A percentile compares a stretch with the other conserved stretches of the same genome.
These are phyloP conservation scores for Xylaria sp. DNA, from an alignment of 2,329 filamentous ascomycete genomes.

Conservation along the genomic window DNA sequence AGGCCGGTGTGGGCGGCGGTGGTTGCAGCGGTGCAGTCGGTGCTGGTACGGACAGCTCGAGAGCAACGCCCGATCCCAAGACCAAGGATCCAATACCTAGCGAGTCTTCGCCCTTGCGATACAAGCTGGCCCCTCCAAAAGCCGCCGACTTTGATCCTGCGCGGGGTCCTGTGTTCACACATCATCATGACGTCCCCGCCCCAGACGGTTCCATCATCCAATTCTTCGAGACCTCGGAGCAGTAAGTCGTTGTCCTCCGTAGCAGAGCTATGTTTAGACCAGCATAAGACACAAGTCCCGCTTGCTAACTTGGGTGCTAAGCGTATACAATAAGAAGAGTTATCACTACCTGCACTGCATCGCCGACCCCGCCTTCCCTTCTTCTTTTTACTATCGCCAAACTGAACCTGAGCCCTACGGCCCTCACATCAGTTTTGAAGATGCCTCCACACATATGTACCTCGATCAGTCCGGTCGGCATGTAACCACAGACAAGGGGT, in stretches of 20 bases:
- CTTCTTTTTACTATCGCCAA: constrained; percentile 87
- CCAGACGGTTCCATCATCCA: constrained; percentile 63
- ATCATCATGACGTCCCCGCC: constrained; percentile 64
- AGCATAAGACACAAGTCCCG: background rate
- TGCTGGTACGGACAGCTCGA: constrained; percentile 60
- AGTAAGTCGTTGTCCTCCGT: constrained; percentile 58
- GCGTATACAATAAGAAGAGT: constrained; percentile 73
- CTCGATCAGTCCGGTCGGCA: constrained; percentile 80
- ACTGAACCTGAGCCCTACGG: constrained; percentile 87
- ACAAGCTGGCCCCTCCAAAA: constrained; percentile 73
- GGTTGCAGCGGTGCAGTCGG: background rate
- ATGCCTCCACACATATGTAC: constrained; percentile 85
- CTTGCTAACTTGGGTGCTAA: constrained; percentile 43
- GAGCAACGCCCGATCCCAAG: constrained; percentile 69
- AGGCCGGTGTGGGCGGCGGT: constrained; percentile 50
- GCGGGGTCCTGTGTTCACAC: constrained; percentile 66
- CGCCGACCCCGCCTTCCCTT: constrained; percentile 86
- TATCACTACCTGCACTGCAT: constrained; percentile 94
- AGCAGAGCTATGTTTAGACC: too few relatives aligned
- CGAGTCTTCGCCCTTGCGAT: constrained; percentile 66
- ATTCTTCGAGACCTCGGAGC: constrained; percentile 72
- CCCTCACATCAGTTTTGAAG: constrained; percentile 90
- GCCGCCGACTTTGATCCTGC: constrained; percentile 70
- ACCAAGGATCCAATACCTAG: constrained; percentile 54
- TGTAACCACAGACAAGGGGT: constrained; percentile 91